Evolutionary conservation across 2,329 filamentous ascomycete species (phyloP).

Genomic region (Colletotrichum musicola): DNA sequence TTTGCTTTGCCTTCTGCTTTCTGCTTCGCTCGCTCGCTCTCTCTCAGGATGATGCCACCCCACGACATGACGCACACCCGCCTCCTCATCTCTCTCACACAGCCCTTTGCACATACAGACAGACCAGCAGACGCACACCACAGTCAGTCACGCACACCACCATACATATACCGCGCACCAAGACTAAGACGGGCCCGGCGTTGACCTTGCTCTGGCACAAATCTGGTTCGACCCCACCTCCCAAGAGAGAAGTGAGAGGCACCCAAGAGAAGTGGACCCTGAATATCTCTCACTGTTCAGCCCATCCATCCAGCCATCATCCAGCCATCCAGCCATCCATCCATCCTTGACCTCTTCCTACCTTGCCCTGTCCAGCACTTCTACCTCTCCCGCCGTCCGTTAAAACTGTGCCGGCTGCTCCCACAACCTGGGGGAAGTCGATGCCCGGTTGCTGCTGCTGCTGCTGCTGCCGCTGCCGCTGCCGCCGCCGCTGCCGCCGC

Average conservation of each 20-base stretch:
- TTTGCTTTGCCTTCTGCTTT: background rate
- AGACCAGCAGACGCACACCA: conserved; percentile 7
- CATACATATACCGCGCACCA: conserved; percentile 13
- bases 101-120: background rate
- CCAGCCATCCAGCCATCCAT: too few species aligned
- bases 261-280: conserved; percentile 35
- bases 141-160: background rate
- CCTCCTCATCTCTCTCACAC: conserved; percentile 14
- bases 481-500: background rate
- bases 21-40: conserved; percentile 2
- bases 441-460: conserved; percentile 12
- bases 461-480: background rate
- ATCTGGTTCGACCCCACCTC: conserved; percentile 30
- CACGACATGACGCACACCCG: conserved; percentile 17
- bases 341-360: too few species aligned
- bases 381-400: conserved; percentile 30
- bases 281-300: conserved; percentile 33
- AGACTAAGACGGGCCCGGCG: conserved; percentile 32
- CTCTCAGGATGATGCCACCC: conserved; percentile 13
- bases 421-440: conserved; percentile 22
- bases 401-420: conserved; percentile 35
- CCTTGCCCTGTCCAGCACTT: background rate
- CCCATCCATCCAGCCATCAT: background rate
- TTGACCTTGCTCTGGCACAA: conserved; percentile 10
- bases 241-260: conserved; percentile 18